Percentiles rank a stretch among this genome's conserved stretches.
These are phyloP conservation scores for Penicillium oxalicum DNA, from an alignment of 2,329 filamentous ascomycete species.

Conservation along the genomic window DNA sequence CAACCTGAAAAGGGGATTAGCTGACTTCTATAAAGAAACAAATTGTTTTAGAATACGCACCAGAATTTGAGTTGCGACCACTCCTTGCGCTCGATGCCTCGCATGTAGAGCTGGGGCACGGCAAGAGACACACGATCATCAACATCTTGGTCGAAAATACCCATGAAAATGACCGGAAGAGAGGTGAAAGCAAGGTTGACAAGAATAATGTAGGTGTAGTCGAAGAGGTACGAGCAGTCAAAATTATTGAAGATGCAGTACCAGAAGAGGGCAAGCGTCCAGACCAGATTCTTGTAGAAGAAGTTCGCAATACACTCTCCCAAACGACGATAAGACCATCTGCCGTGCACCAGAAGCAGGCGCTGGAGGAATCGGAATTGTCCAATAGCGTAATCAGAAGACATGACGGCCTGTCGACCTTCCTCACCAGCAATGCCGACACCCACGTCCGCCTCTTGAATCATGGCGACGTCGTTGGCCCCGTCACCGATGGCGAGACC, in stretches of 20 bases:
- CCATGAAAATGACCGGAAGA: slow-evolving; percentile 88
- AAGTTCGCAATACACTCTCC: slow-evolving; percentile 96
- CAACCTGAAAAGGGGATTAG: slow-evolving; percentile 49
- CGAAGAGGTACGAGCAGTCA: slow-evolving; percentile 93
- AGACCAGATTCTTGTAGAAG: slow-evolving; percentile 99
- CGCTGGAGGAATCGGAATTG: slow-evolving; percentile 86
- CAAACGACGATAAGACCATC: slow-evolving; percentile 93
- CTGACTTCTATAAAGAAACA: slow-evolving; percentile 12
- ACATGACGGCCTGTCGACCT: slow-evolving; percentile 90
- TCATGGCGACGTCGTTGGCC: slow-evolving; percentile 96
- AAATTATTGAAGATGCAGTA: slow-evolving; percentile 94
- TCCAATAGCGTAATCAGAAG: slow-evolving; percentile 89
- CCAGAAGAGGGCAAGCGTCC: slow-evolving; percentile 96
- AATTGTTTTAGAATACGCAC: slow-evolving; percentile 50
- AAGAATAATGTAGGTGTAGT: slow-evolving; percentile 94
- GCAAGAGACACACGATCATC: slow-evolving; percentile 88
- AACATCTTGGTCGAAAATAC: slow-evolving; percentile 94
- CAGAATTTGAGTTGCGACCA: slow-evolving; percentile 97
- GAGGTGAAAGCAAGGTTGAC: slow-evolving; percentile 98
- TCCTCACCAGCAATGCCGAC: slow-evolving; percentile 92
- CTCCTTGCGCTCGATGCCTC: slow-evolving; percentile 91
- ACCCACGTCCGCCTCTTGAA: slow-evolving; percentile 93
- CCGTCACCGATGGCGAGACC: slow-evolving; percentile 89
- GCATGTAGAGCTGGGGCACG: slow-evolving; percentile 89
- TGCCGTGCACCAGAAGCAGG: slow-evolving; percentile 80